Percentiles rank a stretch among this genome's conserved stretches.
phyloP scores from a whole-genome alignment of 2,329 filamentous ascomycete genomes.

The Paramyrothecium sp. region DNA sequence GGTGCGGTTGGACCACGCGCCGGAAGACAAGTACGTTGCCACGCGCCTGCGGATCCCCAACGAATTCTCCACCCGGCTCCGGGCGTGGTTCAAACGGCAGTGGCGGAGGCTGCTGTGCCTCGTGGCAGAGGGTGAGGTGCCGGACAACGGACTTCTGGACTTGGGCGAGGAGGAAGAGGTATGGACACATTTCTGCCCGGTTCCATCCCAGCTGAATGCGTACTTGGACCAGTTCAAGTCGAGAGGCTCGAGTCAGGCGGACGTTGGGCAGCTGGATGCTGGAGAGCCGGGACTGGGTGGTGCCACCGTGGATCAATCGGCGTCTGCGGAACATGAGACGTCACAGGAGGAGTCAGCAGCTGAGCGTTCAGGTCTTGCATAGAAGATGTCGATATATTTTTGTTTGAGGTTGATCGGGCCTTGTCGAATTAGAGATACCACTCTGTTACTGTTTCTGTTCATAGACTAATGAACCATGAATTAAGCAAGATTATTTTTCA shows the following conservation, averaged over 20 bases:
- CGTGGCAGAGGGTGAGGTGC: constrained; percentile 29
- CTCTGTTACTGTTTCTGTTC: too few relatives aligned
- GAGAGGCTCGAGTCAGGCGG: background rate
- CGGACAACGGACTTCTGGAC: constrained; percentile 5
- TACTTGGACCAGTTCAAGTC: background rate
- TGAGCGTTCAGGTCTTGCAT: too few relatives aligned
- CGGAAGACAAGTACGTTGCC: constrained; percentile 58
- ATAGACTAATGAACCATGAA: too few relatives aligned
- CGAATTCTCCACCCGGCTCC: constrained; percentile 51
- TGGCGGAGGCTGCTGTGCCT: constrained; percentile 3
- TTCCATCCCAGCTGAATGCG: background rate
- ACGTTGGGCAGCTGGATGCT: background rate
- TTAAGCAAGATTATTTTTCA: too few relatives aligned
- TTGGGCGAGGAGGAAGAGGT: constrained; percentile 5
- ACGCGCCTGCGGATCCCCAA: constrained; percentile 56
- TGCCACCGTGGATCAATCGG: too few relatives aligned
- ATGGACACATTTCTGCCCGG: constrained; percentile 2
- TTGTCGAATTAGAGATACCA: too few relatives aligned
- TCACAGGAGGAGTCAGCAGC: too few relatives aligned
- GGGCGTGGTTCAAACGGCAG: constrained; percentile 39
- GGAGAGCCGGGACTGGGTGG: background rate
- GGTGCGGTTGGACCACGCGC: constrained; percentile 51
- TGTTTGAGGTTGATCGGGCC: too few relatives aligned
- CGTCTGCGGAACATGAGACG: too few relatives aligned
- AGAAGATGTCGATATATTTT: too few relatives aligned